Evolutionary conservation across 768 basidiomycete genomes (phyloP).

Genomic region (Hydnomerulius pinastri): DNA sequence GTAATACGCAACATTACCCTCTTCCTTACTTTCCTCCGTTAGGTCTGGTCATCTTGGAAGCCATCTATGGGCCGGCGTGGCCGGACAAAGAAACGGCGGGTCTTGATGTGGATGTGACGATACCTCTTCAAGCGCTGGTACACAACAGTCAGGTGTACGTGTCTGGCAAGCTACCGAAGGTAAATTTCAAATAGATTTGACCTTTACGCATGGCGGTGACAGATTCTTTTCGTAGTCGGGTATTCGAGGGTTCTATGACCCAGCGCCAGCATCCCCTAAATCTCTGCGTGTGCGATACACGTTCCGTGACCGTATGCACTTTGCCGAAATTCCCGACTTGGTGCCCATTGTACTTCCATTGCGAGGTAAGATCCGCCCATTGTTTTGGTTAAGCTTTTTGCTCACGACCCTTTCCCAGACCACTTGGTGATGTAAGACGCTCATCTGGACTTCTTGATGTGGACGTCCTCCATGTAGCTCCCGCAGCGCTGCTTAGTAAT

Average conservation of each 20-base stretch:
- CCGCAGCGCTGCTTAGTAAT: neutral
- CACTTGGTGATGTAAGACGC: slow-evolving; percentile 28
- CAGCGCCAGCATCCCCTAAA: slow-evolving; percentile 73
- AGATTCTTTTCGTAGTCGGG: slow-evolving; percentile 46
- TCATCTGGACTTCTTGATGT: slow-evolving; percentile 6
- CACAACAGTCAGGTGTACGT: slow-evolving; percentile 77
- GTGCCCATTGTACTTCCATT: slow-evolving; percentile 71
- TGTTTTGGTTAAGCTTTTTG: neutral
- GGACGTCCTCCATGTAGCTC: slow-evolving; percentile 5
- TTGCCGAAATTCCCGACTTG: slow-evolving; percentile 75
- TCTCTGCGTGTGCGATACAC: slow-evolving; percentile 70
- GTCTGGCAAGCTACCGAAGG: slow-evolving; percentile 75
- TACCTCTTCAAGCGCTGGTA: slow-evolving; percentile 81
- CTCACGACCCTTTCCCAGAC: slow-evolving; percentile 20
- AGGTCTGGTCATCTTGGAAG: slow-evolving; percentile 80
- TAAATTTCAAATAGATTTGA: slow-evolving; percentile 25
- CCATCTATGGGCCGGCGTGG: slow-evolving; percentile 65
- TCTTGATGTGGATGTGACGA: slow-evolving; percentile 72
- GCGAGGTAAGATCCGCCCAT: slow-evolving; percentile 53
- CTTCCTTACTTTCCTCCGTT: slow-evolving; percentile 17
- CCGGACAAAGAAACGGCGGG: slow-evolving; percentile 51
- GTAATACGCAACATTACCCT: slow-evolving; percentile 3
- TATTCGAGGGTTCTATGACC: slow-evolving; percentile 89
- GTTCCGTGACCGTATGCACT: slow-evolving; percentile 74
- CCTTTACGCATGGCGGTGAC: slow-evolving; percentile 4